phyloP scores from a whole-genome alignment of 192 early-diverging fungal species.

The Entomortierella lignicola region DNA sequence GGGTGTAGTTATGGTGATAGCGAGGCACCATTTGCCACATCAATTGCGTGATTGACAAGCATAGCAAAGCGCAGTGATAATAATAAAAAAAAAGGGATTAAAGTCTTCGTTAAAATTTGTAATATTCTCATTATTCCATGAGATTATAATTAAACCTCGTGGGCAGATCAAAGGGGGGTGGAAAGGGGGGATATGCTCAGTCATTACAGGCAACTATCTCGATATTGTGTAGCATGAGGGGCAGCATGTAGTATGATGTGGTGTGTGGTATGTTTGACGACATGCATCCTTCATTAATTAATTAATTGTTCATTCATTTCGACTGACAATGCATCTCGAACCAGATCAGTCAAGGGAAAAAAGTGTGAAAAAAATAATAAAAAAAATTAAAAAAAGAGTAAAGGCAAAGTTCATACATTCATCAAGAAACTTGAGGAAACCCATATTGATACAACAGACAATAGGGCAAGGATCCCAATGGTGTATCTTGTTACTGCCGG shows the following conservation, averaged over 20 bases:
- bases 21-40: background rate
- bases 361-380: background rate
- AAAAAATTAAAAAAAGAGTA: background rate
- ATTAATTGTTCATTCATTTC: too few relatives aligned
- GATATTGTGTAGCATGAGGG: too few relatives aligned
- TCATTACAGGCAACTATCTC: too few relatives aligned
- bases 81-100: too few relatives aligned
- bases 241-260: background rate
- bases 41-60: slow-evolving; percentile 7
- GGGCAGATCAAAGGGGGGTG: background rate
- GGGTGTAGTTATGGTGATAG: background rate
- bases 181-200: background rate
- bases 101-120: too few relatives aligned
- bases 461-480: slow-evolving; percentile 71
- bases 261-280: too few relatives aligned
- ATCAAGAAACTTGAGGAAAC: slow-evolving; percentile 81
- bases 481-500: slow-evolving; percentile 58
- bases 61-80: too few relatives aligned
- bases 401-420: slow-evolving; percentile 60
- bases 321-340: too few relatives aligned
- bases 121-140: too few relatives aligned
- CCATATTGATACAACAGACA: slow-evolving; percentile 84
- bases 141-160: too few relatives aligned
- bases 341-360: background rate
- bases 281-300: background rate